phyloP scores from a whole-genome alignment of 1,284 basidiomycete genomes.

The Kwoniella shivajii region DNA sequence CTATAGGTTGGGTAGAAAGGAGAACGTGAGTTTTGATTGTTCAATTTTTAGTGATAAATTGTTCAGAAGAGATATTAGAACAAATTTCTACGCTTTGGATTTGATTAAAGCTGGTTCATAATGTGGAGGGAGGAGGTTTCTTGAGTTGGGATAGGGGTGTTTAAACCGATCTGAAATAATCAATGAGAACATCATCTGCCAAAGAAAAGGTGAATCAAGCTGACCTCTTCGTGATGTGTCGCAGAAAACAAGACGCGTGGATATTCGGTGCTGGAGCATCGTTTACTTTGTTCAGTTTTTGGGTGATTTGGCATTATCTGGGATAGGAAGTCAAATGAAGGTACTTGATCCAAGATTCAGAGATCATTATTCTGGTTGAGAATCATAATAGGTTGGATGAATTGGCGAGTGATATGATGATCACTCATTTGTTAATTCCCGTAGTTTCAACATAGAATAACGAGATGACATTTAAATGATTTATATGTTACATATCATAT shows the following conservation, averaged over 20 bases:
- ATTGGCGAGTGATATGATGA: not conserved
- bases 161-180: no score
- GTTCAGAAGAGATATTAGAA: no score
- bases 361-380: no score
- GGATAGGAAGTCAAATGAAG: slow-evolving; percentile 63
- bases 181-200: not conserved
- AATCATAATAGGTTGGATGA: not conserved
- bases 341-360: not conserved
- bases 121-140: no score
- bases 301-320: slow-evolving; percentile 82
- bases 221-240: not conserved
- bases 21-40: slow-evolving; percentile 64
- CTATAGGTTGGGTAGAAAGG: slow-evolving; percentile 92
- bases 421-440: no score
- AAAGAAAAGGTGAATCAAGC: not conserved
- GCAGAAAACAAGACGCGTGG: slow-evolving; percentile 86
- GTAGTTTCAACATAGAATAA: not conserved
- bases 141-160: not conserved
- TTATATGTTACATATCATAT: no score
- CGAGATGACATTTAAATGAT: no score
- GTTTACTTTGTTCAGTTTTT: slow-evolving; percentile 90
- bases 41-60: no score
- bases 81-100: no score
- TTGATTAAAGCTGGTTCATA: no score
- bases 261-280: slow-evolving; percentile 80